Percentiles rank a stretch among this genome's conserved stretches.
Evolutionary conservation across 257 asterid species (phyloP).

Genomic region (Fraxinus americana): DNA sequence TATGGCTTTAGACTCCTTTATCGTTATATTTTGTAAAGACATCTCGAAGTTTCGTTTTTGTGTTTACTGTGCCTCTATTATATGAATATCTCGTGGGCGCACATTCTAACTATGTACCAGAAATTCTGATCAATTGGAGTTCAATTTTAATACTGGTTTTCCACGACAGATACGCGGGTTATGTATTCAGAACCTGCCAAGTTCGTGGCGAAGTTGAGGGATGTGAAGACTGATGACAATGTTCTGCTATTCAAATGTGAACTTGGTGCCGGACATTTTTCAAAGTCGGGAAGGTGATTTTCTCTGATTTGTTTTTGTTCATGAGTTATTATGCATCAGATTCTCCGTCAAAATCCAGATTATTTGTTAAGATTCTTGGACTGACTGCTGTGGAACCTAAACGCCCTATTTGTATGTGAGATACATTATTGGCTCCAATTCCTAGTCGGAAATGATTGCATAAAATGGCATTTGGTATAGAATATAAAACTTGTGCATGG

Average conservation of each 20-base stretch:
- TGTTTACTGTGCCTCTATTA: neutral
- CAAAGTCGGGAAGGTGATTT: constrained; percentile 90
- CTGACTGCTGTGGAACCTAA: neutral
- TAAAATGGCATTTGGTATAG: neutral
- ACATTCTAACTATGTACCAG: neutral
- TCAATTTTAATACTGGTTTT: constrained; percentile 15
- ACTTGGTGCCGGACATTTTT: constrained; percentile 95
- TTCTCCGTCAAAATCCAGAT: neutral
- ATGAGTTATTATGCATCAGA: constrained; percentile 5
- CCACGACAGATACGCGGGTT: constrained; percentile 75
- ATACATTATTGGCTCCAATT: neutral
- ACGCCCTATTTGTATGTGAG: neutral
- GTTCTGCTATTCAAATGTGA: constrained; percentile 77
- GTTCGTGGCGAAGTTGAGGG: constrained; percentile 92
- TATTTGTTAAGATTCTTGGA: neutral
- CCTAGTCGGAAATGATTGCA: neutral
- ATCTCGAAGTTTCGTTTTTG: neutral
- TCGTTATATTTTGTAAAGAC: neutral
- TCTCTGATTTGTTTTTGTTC: constrained; percentile 13
- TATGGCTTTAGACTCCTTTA: neutral
- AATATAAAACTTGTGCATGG: neutral
- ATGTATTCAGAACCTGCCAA: constrained; percentile 93
- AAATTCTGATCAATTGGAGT: neutral
- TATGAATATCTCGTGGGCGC: neutral
- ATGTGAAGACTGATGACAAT: constrained; percentile 74